Percentiles rank a stretch among this genome's conserved stretches.
These are phyloP conservation scores for Termitomyces titanicus DNA, from an alignment of 768 basidiomycete genomes.

Conservation along the genomic window DNA sequence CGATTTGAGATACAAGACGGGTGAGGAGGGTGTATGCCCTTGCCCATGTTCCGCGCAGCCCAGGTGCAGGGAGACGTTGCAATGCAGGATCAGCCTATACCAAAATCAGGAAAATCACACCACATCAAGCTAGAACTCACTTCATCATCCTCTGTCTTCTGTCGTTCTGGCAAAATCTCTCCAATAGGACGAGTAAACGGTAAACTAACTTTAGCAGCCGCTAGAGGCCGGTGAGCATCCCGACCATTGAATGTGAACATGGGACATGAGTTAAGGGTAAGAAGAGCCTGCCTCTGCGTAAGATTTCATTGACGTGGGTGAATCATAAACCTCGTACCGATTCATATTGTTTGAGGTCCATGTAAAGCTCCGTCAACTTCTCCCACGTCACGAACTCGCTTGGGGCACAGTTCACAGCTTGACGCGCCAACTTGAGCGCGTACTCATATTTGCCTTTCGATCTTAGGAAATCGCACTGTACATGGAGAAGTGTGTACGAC, in stretches of 20 bases:
- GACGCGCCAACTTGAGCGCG: conserved; percentile 87
- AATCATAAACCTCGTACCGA: conserved; percentile 39
- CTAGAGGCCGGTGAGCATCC: conserved; percentile 83
- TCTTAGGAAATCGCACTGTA: conserved; percentile 90
- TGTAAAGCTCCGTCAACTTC: conserved; percentile 92
- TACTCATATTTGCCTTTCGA: conserved; percentile 82
- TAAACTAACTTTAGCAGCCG: conserved; percentile 77
- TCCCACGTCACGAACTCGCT: conserved; percentile 99
- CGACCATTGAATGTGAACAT: conserved; percentile 99
- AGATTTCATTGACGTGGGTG: background rate
- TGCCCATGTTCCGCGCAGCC: conserved; percentile 93
- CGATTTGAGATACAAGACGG: conserved; percentile 88
- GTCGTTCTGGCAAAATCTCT: conserved; percentile 85
- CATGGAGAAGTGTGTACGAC: conserved; percentile 91
- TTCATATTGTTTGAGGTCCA: conserved; percentile 85
- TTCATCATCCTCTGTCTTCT: conserved; percentile 82
- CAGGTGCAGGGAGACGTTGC: conserved; percentile 91
- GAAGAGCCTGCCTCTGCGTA: conserved; percentile 50
- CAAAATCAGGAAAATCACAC: background rate
- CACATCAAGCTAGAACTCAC: conserved; percentile 30
- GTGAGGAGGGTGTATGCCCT: conserved; percentile 90
- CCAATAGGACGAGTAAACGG: conserved; percentile 84
- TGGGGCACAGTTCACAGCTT: conserved; percentile 97
- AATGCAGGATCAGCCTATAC: conserved; percentile 86
- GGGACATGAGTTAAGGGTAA: conserved; percentile 97